Base-by-base conservation (phyloP, 352 stramenopile genomes). In the Peronospora belbahrii region DNA sequence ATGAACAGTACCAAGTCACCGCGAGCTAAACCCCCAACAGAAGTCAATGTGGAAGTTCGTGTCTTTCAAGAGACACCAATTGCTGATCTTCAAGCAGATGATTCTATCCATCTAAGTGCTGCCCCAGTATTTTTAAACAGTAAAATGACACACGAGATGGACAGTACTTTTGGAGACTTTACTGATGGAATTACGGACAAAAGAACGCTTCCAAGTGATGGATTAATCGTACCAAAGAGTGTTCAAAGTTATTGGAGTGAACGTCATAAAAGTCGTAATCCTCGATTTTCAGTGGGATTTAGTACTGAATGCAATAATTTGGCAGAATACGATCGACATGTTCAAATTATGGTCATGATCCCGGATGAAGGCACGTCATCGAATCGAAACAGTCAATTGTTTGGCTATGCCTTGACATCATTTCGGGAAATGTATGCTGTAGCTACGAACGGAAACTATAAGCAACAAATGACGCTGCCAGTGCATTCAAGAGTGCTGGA, bases 211-310 rank as follows among this genome's bases (percentile, higher is more conserved):
- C 42, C 38, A 36, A 45, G 40, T 9, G 38, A 53, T 30, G 70
- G 48, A 13, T 42, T 70, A 0, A n/a, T n/a, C n/a, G 57, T 86
- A 25, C 0, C 3, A 28, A 59, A 71, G 3, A 67, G 51, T 14
- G 78, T n/a, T n/a, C n/a, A 87, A 32, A 83, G 62, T 42, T 78
- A 73, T 56, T 89, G 75, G 74, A 87, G 70, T 44, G 78, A 89
- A 47, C 69, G 71, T 5, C 65, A 64, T 28, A 78, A 76, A 43
- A 83, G 67, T 24, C 70, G 67, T 20, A 75, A 76, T 46, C 75
- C 79, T 18, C 60, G 62, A 10, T 88, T 90, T 48, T 73, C 74
- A 1, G 72, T 90, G 19, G 79, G 79, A 20, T 87, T 86, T 19
- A 67, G 60, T 41, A 48, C 88, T 4, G 39, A 42, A 9, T 90